Conservation (phyloP, 495 filamentous ascomycete species). For the Penicillium pancosmium region DNA sequence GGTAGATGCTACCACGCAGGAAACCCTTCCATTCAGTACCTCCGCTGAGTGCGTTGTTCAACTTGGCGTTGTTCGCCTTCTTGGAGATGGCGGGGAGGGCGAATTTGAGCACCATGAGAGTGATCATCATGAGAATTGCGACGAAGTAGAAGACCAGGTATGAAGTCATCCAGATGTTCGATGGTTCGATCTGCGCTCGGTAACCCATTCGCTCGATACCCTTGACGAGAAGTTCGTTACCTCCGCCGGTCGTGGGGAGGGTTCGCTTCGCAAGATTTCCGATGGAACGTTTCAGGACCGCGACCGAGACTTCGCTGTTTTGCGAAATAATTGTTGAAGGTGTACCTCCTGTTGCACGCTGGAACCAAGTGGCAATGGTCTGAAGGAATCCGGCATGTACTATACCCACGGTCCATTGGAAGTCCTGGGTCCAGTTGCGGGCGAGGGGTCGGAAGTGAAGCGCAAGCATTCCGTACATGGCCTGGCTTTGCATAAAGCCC, state of each 20-base stretch:
- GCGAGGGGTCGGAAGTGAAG: slow-evolving; percentile 85
- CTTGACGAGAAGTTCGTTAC: slow-evolving; percentile 66
- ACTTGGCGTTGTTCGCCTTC: slow-evolving; percentile 79
- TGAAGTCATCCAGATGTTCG: slow-evolving; percentile 93
- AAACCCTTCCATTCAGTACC: slow-evolving; percentile 85
- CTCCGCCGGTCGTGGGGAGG: slow-evolving; percentile 43
- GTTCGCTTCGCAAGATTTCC: slow-evolving; percentile 52
- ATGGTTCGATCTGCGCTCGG: slow-evolving; percentile 76
- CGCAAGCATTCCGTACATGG: slow-evolving; percentile 82
- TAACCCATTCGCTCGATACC: slow-evolving; percentile 92
- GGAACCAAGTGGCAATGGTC: slow-evolving; percentile 90
- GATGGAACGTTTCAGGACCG: slow-evolving; percentile 72
- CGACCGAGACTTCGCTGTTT: slow-evolving; percentile 75
- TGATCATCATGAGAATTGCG: slow-evolving; percentile 68
- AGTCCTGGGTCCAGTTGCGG: slow-evolving; percentile 93
- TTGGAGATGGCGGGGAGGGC: slow-evolving; percentile 67
- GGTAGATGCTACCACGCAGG: slow-evolving; percentile 88
- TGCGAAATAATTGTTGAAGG: slow-evolving; percentile 74
- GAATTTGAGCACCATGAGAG: slow-evolving; percentile 77
- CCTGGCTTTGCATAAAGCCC: slow-evolving; percentile 92
- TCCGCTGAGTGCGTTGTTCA: slow-evolving; percentile 67
- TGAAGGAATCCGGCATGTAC: slow-evolving; percentile 84
- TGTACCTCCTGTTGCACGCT: slow-evolving; percentile 86
- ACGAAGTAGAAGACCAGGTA: slow-evolving; percentile 88
- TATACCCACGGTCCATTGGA: slow-evolving; percentile 97